Percentiles rank a stretch among this genome's conserved stretches.
Evolutionary conservation across 2,329 filamentous ascomycete genomes (phyloP).

Genomic region (Cytospora piceae): DNA sequence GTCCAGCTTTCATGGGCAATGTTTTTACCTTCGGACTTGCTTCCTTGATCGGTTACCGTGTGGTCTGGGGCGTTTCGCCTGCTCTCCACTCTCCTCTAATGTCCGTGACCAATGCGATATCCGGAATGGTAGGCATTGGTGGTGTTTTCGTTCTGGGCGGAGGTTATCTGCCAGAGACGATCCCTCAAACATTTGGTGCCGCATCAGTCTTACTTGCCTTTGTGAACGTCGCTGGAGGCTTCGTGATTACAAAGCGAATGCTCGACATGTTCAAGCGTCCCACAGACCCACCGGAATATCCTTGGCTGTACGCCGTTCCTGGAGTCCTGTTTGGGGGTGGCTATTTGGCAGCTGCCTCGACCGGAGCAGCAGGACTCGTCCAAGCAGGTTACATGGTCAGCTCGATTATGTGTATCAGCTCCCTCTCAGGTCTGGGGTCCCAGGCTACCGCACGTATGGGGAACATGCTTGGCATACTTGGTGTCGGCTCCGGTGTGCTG

Average conservation of each 20-base stretch:
- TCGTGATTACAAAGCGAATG: conserved; percentile 92
- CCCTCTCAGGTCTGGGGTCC: conserved; percentile 78
- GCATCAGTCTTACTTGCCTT: conserved; percentile 82
- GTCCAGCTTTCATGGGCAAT: conserved; percentile 86
- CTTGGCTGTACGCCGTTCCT: conserved; percentile 82
- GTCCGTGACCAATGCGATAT: conserved; percentile 93
- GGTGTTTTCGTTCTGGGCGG: conserved; percentile 89
- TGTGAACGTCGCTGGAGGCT: conserved; percentile 86
- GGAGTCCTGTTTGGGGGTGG: conserved; percentile 78
- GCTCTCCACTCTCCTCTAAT: conserved; percentile 87
- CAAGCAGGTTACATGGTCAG: conserved; percentile 88
- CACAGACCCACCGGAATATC: conserved; percentile 85
- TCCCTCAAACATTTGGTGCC: conserved; percentile 79
- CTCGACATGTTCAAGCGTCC: conserved; percentile 88
- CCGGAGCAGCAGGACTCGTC: conserved; percentile 81
- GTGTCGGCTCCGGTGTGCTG: conserved; percentile 80
- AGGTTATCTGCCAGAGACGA: conserved; percentile 74
- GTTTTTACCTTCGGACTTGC: conserved; percentile 84
- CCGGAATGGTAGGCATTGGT: conserved; percentile 85
- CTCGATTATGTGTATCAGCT: conserved; percentile 82
- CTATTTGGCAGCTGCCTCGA: conserved; percentile 77
- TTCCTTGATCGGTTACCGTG: conserved; percentile 83
- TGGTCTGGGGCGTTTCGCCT: conserved; percentile 84
- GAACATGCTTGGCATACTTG: conserved; percentile 84
- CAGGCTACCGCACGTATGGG: conserved; percentile 83